Conservation (phyloP, 1,139 yeast species). For the Lodderomyces pseudojiufengensis region DNA sequence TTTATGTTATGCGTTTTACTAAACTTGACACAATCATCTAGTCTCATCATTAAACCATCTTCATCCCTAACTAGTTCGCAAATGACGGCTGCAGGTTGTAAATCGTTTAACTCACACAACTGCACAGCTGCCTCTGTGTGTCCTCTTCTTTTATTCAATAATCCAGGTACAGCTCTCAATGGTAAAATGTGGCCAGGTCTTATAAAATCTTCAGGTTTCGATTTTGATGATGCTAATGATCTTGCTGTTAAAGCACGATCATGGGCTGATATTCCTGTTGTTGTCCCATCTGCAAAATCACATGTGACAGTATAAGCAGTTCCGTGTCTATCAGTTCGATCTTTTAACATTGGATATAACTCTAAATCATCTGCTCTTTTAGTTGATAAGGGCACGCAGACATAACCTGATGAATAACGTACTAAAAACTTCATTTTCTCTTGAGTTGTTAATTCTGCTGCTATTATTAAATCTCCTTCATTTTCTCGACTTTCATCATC, state of each 20-base stretch:
- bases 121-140: conserved; percentile 98
- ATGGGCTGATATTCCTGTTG: conserved; percentile 96
- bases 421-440: conserved; percentile 94
- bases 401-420: conserved; percentile 85
- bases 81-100: conserved; percentile 85
- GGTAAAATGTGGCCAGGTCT: conserved; percentile 96
- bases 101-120: conserved; percentile 70
- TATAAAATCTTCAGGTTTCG: conserved; percentile 63
- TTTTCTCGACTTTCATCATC: conserved; percentile 96
- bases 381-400: conserved; percentile 83
- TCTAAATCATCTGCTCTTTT: conserved; percentile 76
- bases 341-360: conserved; percentile 71
- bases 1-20: conserved; percentile 61
- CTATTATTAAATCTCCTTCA: conserved; percentile 94
- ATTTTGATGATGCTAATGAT: conserved; percentile 58
- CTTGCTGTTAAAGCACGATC: conserved; percentile 86
- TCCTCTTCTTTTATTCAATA: conserved; percentile 81
- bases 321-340: conserved; percentile 80
- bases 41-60: conserved; percentile 94
- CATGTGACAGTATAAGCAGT: conserved; percentile 96
- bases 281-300: conserved; percentile 79
- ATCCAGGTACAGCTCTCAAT: conserved; percentile 83
- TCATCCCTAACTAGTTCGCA: conserved; percentile 92
- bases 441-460: conserved; percentile 77
- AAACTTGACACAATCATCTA: conserved; percentile 78